phyloP scores from a whole-genome alignment of 176 grass and related monocot genomes.

The Thalia dealbata region DNA sequence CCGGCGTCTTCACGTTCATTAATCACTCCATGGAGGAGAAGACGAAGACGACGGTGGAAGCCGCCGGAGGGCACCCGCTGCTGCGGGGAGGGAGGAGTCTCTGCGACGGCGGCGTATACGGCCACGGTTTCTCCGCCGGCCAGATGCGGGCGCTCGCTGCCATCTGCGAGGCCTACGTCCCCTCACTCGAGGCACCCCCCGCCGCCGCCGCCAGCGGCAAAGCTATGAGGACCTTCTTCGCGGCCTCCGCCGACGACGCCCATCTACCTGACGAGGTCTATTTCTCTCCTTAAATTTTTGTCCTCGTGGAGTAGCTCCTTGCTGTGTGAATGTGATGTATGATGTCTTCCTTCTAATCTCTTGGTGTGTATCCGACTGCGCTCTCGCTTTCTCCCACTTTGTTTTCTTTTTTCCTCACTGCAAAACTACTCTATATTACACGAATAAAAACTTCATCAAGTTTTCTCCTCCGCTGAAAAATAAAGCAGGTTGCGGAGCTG shows the following conservation, averaged over 20 bases:
- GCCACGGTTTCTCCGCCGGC: constrained; percentile 65
- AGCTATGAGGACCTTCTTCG: constrained; percentile 38
- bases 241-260: constrained; percentile 50
- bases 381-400: not conserved
- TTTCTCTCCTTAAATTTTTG: too few relatives aligned
- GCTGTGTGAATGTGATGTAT: too few relatives aligned
- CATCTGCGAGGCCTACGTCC: constrained; percentile 45
- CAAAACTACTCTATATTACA: not conserved
- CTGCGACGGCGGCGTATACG: constrained; percentile 32
- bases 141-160: constrained; percentile 54
- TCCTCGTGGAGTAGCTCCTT: not conserved
- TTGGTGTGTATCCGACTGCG: too few relatives aligned
- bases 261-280: constrained; percentile 49
- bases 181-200: constrained; percentile 27
- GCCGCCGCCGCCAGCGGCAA: not conserved
- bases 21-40: not conserved
- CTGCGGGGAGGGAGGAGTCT: constrained; percentile 30
- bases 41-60: not conserved
- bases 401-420: not conserved
- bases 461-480: not conserved
- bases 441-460: not conserved
- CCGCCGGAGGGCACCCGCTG: constrained; percentile 46
- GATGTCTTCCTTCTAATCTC: too few relatives aligned
- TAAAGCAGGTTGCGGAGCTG: constrained; percentile 46
- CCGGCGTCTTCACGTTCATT: too few relatives aligned